These are phyloP conservation scores for Polychaeton citri DNA, from an alignment of 2,329 filamentous ascomycete species.

Conservation along the genomic window DNA sequence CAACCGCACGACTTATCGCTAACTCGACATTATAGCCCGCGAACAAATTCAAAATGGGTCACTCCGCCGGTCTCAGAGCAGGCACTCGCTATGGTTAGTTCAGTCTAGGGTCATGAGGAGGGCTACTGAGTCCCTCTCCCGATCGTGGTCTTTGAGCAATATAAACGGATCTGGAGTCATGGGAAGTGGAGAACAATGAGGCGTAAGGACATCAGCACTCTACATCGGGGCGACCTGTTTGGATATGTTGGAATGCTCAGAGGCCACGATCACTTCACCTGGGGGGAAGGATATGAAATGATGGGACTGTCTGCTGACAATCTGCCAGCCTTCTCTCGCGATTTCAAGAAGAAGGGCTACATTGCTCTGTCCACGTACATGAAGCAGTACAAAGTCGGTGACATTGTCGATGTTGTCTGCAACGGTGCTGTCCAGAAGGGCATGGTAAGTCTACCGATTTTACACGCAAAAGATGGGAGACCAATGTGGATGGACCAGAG, in stretches of 20 bases:
- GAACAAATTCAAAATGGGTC: conserved; percentile 36
- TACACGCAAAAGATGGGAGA: background rate
- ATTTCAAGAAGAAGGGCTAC: conserved; percentile 90
- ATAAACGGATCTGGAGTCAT: no score
- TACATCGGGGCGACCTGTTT: no score
- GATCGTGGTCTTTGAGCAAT: no score
- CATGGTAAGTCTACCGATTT: conserved; percentile 48
- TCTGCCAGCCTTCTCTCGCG: conserved; percentile 60
- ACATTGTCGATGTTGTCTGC: conserved; percentile 97
- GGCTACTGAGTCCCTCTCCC: no score
- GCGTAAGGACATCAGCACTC: no score
- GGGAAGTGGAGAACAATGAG: no score
- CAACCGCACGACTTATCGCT: background rate
- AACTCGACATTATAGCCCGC: conserved; percentile 9
- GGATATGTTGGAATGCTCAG: no score
- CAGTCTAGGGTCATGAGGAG: no score
- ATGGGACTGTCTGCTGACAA: conserved; percentile 1
- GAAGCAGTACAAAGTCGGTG: conserved; percentile 90
- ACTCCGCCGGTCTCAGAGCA: conserved; percentile 34
- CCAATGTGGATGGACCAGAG: background rate
- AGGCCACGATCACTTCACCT: no score
- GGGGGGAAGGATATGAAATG: no score
- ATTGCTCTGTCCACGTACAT: conserved; percentile 93
- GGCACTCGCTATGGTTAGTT: conserved; percentile 29
- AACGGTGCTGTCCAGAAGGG: conserved; percentile 98